Evolutionary conservation across 345 rosid species (phyloP).

Genomic region (Boechera divaricarpa): DNA sequence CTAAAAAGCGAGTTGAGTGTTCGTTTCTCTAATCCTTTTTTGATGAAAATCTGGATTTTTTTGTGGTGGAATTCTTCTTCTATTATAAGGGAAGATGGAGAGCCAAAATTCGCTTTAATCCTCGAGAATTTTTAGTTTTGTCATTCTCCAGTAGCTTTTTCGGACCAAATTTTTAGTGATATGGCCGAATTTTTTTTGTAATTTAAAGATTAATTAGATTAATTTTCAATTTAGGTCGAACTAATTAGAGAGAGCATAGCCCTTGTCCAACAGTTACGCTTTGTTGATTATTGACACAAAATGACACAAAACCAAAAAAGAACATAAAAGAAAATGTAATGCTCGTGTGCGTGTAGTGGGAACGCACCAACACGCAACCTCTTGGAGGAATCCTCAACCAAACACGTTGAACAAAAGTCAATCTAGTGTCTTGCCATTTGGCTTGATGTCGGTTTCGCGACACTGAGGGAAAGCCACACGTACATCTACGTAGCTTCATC

Average conservation of each 20-base stretch:
- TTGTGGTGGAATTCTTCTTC: no score
- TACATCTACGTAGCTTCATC: slow-evolving; percentile 30
- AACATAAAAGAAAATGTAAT: neutral
- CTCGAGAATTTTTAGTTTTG: no score
- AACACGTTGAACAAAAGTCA: slow-evolving; percentile 41
- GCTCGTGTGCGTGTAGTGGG: slow-evolving; percentile 35
- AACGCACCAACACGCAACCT: slow-evolving; percentile 43
- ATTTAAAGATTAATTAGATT: no score
- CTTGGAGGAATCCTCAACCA: slow-evolving; percentile 31
- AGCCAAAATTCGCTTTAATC: no score
- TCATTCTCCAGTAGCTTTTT: no score
- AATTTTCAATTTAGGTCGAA: no score
- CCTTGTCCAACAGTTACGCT: slow-evolving; percentile 27
- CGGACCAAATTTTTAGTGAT: no score
- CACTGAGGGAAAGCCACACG: slow-evolving; percentile 30
- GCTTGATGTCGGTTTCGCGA: slow-evolving; percentile 35
- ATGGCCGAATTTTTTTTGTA: no score
- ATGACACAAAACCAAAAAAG: neutral
- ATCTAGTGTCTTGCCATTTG: slow-evolving; percentile 42
- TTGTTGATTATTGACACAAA: slow-evolving; percentile 19
- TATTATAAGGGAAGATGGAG: no score
- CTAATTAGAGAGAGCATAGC: neutral
- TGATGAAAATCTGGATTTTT: no score
- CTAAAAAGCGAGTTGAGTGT: no score
- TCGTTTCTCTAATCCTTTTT: no score